Evolutionary conservation across 345 rosid genomes (phyloP).

Genomic region (Cardamine chenopodiifolia): DNA sequence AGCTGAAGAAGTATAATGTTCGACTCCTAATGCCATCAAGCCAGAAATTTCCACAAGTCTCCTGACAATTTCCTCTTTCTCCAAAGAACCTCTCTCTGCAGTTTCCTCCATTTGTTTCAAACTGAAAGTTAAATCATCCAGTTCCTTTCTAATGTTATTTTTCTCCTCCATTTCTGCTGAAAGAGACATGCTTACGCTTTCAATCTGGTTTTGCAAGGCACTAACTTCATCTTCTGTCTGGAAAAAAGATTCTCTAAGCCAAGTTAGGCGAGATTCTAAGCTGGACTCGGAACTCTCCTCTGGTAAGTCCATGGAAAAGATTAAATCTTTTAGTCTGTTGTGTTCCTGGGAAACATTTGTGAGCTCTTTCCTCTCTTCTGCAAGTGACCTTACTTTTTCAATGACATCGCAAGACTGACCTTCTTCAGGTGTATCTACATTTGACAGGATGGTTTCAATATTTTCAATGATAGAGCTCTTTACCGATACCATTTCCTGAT

Average conservation of each 20-base stretch:
- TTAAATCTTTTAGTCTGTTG: slow-evolving; percentile 59
- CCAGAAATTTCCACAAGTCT: slow-evolving; percentile 67
- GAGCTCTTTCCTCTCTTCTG: slow-evolving; percentile 63
- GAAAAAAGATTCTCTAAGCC: slow-evolving; percentile 71
- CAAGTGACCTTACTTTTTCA: slow-evolving; percentile 68
- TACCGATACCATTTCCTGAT: slow-evolving; percentile 61
- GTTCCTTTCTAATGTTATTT: slow-evolving; percentile 52
- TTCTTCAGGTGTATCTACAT: slow-evolving; percentile 56
- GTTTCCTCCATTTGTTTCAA: slow-evolving; percentile 53
- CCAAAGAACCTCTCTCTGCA: slow-evolving; percentile 48
- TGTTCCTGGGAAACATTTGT: slow-evolving; percentile 52
- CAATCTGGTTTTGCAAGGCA: slow-evolving; percentile 58
- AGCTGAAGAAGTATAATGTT: slow-evolving; percentile 47
- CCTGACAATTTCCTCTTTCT: slow-evolving; percentile 60
- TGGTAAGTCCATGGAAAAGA: slow-evolving; percentile 58
- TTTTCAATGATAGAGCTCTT: slow-evolving; percentile 57
- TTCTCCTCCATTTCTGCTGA: slow-evolving; percentile 68
- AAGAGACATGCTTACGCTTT: slow-evolving; percentile 58
- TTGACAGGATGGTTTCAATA: slow-evolving; percentile 58
- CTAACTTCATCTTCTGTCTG: slow-evolving; percentile 56
- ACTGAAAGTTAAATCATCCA: slow-evolving; percentile 47
- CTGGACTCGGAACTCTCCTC: slow-evolving; percentile 57
- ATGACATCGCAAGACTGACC: slow-evolving; percentile 55
- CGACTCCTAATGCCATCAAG: slow-evolving; percentile 45
- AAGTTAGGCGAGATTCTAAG: slow-evolving; percentile 58